phyloP scores from a whole-genome alignment of 192 early-diverging fungal genomes.

The Kappamyces sp. region DNA sequence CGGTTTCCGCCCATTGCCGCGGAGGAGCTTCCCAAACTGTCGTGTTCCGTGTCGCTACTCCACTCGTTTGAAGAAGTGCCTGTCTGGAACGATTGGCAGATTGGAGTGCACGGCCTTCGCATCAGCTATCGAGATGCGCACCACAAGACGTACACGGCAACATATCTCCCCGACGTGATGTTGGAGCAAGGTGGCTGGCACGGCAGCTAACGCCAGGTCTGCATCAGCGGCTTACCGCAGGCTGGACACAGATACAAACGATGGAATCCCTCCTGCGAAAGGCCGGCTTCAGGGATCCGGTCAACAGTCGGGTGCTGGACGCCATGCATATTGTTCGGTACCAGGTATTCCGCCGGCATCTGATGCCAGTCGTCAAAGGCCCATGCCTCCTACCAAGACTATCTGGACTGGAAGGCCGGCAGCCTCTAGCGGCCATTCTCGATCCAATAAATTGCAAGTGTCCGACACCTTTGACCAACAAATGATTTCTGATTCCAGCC shows the following conservation, averaged over 20 bases:
- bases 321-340: constrained; percentile 76
- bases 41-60: constrained; percentile 79
- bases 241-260: constrained; percentile 79
- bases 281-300: constrained; percentile 62
- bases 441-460: too few species aligned
- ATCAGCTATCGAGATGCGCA: constrained; percentile 67
- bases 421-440: too few species aligned
- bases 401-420: too few species aligned
- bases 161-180: constrained; percentile 88
- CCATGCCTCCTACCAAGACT: too few species aligned
- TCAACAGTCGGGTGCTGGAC: constrained; percentile 53
- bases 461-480: too few species aligned
- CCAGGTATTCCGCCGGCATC: constrained; percentile 36
- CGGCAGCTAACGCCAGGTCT: background rate
- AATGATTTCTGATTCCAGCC: too few species aligned
- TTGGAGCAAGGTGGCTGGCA: constrained; percentile 61
- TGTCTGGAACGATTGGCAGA: constrained; percentile 74
- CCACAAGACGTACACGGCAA: constrained; percentile 54
- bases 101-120: constrained; percentile 90
- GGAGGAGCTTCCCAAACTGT: constrained; percentile 59
- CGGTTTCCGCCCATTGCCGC: constrained; percentile 75
- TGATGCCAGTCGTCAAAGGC: too few species aligned
- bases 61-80: constrained; percentile 76
- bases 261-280: constrained; percentile 84
- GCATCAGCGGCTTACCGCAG: constrained; percentile 16